Base-by-base conservation (phyloP, 257 asterid species). In the Solanum piurae region DNA sequence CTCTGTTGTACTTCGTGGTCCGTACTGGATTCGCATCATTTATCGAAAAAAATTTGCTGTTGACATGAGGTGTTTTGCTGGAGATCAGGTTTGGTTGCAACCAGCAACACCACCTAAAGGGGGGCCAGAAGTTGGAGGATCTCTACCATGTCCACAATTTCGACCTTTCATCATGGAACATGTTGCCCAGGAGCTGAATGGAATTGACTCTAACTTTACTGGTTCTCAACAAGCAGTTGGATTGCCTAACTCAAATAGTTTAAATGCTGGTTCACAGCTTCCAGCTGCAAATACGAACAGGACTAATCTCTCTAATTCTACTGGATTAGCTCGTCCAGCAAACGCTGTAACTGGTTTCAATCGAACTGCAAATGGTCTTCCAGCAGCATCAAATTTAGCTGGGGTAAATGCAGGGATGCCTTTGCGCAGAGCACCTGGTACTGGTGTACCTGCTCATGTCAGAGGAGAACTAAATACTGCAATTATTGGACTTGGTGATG, bases 61-160 rank as follows among this genome's bases (percentile, higher is more conserved):
- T 72, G 99, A 97, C 90, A 96, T 97, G 99, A 94, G 99, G 79
- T 97, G 99, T 91, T 97, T 92, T 93, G 98, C 99, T 87, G 99
- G 99, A 91, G 99, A 96, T 92, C 99, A 97, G 89, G 99, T 97
- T 36, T 97, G 99, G 99, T 90, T 97, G 94, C 99, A 97, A 92
- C 99, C 99, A 86, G 99, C 99, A 40, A 97, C 99, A 60, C 99
- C 99, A 16, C 99, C 99, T 5, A 97, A 96, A 91, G 98, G 95
- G 73, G 99, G 99, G 37, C 96, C 92, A n/a, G 90, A 96, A 42
- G 92, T 87, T 68, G 99, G 99, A 83, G 99, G 99, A 89, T 97
- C 99, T 69, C 95, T 97, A 89, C 98, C 99, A 13, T 97, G 99
- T 91, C 99, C 99, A 37, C 99, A 97, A 87, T 96, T 97, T 87